Evolutionary conservation across 306 rosid genomes (phyloP).

Genomic region (Benincasa hispida): DNA sequence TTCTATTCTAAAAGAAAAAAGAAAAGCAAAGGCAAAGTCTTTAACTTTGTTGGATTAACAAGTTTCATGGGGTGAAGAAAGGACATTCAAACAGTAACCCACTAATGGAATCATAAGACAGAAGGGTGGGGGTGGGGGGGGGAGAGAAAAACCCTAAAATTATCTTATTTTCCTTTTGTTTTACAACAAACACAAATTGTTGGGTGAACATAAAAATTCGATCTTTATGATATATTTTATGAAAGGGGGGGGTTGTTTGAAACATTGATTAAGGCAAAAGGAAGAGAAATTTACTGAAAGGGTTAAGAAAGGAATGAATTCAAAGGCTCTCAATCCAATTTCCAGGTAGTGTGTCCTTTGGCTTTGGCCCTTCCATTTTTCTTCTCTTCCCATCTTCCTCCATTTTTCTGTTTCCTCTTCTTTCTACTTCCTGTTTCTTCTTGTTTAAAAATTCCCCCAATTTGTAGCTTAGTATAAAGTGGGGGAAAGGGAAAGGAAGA

Average conservation of each 20-base stretch:
- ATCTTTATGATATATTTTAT: constrained; percentile 5
- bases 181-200: background rate
- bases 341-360: constrained; percentile 14
- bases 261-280: background rate
- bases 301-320: constrained; percentile 19
- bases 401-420: background rate
- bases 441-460: constrained; percentile 7
- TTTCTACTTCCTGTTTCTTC: background rate
- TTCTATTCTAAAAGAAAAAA: background rate
- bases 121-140: background rate
- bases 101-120: background rate
- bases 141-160: background rate
- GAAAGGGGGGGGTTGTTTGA: background rate
- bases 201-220: constrained; percentile 1
- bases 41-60: background rate
- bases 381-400: background rate
- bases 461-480: background rate
- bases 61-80: background rate
- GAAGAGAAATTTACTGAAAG: background rate
- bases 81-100: constrained; percentile 7
- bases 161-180: background rate
- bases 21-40: background rate
- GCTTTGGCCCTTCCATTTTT: background rate
- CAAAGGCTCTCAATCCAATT: constrained; percentile 12
- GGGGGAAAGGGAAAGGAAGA: constrained; percentile 2